Conservation (phyloP, 208 protist genomes). For the Kentomonas sorsogonicus region DNA sequence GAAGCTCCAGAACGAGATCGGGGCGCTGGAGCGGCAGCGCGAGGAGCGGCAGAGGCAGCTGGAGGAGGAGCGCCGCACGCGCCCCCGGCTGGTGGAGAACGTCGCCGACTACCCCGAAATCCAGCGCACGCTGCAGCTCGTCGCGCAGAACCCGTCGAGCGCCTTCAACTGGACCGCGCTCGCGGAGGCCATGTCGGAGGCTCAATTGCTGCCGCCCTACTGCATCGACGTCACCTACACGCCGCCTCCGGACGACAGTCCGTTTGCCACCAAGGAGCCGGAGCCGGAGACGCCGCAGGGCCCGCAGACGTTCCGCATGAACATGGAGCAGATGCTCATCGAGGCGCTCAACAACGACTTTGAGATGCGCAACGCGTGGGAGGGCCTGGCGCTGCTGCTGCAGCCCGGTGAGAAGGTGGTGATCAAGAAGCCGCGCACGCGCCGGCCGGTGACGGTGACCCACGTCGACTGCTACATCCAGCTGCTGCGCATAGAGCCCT, state of each 20-base stretch:
- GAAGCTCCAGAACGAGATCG: slow-evolving; percentile 12
- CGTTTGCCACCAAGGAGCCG: not conserved
- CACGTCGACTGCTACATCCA: slow-evolving; percentile 21
- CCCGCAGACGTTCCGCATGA: slow-evolving; percentile 1
- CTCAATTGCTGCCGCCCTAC: slow-evolving; percentile 16
- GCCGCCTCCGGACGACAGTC: slow-evolving; percentile 4
- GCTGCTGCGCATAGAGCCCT: slow-evolving; percentile 14
- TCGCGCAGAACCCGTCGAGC: slow-evolving; percentile 7
- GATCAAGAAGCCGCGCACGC: slow-evolving; percentile 13
- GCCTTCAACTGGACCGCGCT: slow-evolving; percentile 21
- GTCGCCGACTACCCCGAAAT: slow-evolving; percentile 8
- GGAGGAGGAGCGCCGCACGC: not conserved
- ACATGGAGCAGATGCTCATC: slow-evolving; percentile 15
- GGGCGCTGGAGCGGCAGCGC: slow-evolving; percentile 6
- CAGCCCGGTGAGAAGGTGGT: slow-evolving; percentile 15
- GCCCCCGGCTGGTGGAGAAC: slow-evolving; percentile 5
- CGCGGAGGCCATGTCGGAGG: slow-evolving; percentile 19
- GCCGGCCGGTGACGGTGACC: slow-evolving; percentile 19
- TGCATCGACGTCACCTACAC: slow-evolving; percentile 15
- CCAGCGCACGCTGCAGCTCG: slow-evolving; percentile 5
- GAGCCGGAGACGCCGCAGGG: not conserved
- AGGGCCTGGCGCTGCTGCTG: slow-evolving; percentile 20
- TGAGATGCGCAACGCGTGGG: slow-evolving; percentile 19
- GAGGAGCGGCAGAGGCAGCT: not conserved
- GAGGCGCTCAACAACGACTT: slow-evolving; percentile 18